These are phyloP conservation scores for Acanthochlamys bracteata DNA, from an alignment of 106 monocot genomes.

Conservation along the genomic window DNA sequence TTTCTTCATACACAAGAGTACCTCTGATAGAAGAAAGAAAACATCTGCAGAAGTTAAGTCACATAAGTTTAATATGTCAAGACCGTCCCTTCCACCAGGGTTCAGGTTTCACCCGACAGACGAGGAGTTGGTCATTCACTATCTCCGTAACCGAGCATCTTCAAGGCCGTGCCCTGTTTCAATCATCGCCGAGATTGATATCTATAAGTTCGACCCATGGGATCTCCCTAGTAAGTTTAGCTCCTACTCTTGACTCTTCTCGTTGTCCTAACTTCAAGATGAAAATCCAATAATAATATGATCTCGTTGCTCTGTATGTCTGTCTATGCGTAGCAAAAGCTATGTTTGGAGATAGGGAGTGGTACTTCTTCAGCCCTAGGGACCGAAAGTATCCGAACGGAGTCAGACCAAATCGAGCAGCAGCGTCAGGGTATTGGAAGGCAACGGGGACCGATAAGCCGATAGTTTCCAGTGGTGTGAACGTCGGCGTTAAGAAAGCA, in stretches of 20 bases:
- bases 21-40: neutral
- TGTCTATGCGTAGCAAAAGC: neutral
- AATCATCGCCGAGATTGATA: conserved; percentile 10
- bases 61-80: neutral
- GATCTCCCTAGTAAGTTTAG: conserved; percentile 4
- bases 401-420: conserved; percentile 5
- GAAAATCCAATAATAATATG: neutral
- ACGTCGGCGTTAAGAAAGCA: conserved; percentile 8
- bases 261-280: neutral
- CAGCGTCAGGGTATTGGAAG: conserved; percentile 8
- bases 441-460: conserved; percentile 11
- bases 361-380: conserved; percentile 16
- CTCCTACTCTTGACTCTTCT: neutral
- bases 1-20: neutral
- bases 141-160: neutral
- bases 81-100: conserved; percentile 3
- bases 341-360: conserved; percentile 5
- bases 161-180: neutral
- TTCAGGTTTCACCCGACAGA: conserved; percentile 12
- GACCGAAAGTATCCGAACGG: conserved; percentile 15
- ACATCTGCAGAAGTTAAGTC: no score
- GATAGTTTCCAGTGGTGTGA: neutral
- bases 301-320: neutral
- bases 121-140: conserved; percentile 10
- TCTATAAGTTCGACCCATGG: conserved; percentile 14